Percentiles rank a stretch among this genome's conserved stretches.
phyloP scores from a whole-genome alignment of 495 filamentous ascomycete genomes.

The Penicillium dipodomyicola region DNA sequence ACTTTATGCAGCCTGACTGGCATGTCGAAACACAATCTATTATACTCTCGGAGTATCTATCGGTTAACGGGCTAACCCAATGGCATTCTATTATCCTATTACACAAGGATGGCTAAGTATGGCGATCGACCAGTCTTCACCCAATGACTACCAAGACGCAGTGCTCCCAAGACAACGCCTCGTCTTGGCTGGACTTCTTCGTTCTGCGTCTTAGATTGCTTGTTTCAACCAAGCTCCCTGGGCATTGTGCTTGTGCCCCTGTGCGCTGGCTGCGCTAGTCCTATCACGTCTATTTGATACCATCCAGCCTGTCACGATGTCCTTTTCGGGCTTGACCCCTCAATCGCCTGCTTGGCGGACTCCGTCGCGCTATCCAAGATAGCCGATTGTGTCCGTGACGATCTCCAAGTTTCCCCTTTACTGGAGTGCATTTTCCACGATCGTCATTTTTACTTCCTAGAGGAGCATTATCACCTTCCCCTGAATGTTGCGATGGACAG shows the following conservation, averaged over 20 bases:
- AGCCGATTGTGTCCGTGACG: slow-evolving; percentile 29
- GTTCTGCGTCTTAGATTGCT: slow-evolving; percentile 20
- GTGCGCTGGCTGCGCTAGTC: slow-evolving; percentile 8
- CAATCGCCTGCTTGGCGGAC: slow-evolving; percentile 16
- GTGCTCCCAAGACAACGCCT: slow-evolving; percentile 1
- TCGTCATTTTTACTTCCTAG: slow-evolving; percentile 25
- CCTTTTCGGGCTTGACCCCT: slow-evolving; percentile 7
- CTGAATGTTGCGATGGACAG: slow-evolving; percentile 16
- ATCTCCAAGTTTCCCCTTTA: slow-evolving; percentile 19
- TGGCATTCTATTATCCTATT: slow-evolving; percentile 2
- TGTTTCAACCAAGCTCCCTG: slow-evolving; percentile 24
- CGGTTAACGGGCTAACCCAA: background rate
- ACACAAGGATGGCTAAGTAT: slow-evolving; percentile 8
- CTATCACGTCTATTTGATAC: slow-evolving; percentile 17
- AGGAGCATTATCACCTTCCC: slow-evolving; percentile 25
- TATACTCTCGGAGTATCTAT: background rate
- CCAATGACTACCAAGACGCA: slow-evolving; percentile 18
- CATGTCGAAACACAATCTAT: background rate
- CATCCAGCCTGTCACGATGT: slow-evolving; percentile 8
- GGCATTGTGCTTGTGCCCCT: slow-evolving; percentile 10
- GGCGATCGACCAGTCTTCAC: slow-evolving; percentile 22
- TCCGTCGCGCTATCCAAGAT: slow-evolving; percentile 20
- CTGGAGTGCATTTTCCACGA: slow-evolving; percentile 15
- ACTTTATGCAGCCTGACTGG: background rate
- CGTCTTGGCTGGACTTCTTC: slow-evolving; percentile 25